Evolutionary conservation across 2,329 filamentous ascomycete genomes (phyloP).

Genomic region (Penicillium sp.): DNA sequence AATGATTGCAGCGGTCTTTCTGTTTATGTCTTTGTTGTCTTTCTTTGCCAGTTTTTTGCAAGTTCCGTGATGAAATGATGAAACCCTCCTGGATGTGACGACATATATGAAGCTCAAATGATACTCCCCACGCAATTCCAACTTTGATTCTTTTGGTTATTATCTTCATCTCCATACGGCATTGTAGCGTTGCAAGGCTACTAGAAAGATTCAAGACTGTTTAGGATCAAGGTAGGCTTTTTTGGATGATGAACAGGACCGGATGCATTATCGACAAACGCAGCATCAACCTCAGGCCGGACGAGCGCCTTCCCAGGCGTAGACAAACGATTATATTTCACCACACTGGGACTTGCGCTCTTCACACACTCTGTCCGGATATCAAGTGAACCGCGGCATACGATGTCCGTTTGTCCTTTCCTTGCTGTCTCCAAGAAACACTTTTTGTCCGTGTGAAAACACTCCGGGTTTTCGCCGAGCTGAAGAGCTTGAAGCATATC

Average conservation of each 20-base stretch:
- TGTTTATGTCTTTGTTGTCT: not conserved
- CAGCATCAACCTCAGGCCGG: not conserved
- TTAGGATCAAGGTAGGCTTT: no score
- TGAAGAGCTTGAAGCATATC: not conserved
- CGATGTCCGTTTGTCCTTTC: not conserved
- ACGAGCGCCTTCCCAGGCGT: not conserved
- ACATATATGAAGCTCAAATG: constrained; percentile 9
- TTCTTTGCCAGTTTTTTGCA: not conserved
- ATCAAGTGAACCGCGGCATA: not conserved
- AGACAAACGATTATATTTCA: no score
- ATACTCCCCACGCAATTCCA: constrained; percentile 1
- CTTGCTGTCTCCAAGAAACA: not conserved
- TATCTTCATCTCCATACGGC: not conserved
- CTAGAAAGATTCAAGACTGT: no score
- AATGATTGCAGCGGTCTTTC: constrained; percentile 6
- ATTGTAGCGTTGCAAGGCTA: no score
- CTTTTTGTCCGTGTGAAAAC: not conserved
- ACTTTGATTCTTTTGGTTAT: not conserved
- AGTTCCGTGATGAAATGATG: not conserved
- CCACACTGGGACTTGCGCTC: no score
- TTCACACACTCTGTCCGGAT: not conserved
- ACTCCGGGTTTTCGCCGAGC: not conserved
- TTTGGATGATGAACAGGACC: no score
- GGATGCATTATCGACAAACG: no score
- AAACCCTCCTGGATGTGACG: not conserved